phyloP scores from a whole-genome alignment of 768 basidiomycete species.

The Boletus sp. region DNA sequence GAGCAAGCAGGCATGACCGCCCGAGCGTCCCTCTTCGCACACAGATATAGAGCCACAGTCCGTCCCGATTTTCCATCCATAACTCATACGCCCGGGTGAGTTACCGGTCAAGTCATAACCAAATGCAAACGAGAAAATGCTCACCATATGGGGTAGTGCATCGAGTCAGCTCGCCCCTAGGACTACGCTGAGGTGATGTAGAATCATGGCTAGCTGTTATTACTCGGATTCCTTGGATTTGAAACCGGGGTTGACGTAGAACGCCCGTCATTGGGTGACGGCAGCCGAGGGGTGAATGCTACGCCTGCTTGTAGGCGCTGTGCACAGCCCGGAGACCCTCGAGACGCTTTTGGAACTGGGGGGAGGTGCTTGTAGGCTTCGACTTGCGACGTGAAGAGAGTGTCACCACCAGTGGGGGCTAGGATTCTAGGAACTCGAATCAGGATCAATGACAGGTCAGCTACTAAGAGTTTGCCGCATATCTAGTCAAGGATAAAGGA shows the following conservation, averaged over 20 bases:
- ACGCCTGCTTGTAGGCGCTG: conserved; percentile 51
- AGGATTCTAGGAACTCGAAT: conserved; percentile 19
- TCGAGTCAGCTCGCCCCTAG: too few relatives aligned
- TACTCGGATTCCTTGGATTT: conserved; percentile 53
- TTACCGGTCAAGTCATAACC: too few relatives aligned
- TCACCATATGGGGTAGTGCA: too few relatives aligned
- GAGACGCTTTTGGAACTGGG: conserved; percentile 53
- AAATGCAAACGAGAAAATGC: too few relatives aligned
- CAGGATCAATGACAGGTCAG: neutral
- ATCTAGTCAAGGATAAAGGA: conserved; percentile 55
- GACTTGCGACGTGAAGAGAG: conserved; percentile 55
- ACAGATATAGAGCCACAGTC: too few relatives aligned
- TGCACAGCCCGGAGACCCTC: conserved; percentile 59
- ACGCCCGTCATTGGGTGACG: conserved; percentile 58
- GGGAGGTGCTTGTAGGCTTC: conserved; percentile 62
- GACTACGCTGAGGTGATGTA: too few relatives aligned
- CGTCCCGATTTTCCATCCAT: too few relatives aligned
- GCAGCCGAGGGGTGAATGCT: conserved; percentile 54
- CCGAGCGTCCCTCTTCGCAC: too few relatives aligned
- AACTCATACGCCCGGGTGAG: too few relatives aligned
- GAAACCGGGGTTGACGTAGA: conserved; percentile 58
- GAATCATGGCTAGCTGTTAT: too few relatives aligned
- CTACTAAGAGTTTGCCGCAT: neutral
- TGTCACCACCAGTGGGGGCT: conserved; percentile 47
- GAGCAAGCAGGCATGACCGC: too few relatives aligned